Evolutionary conservation across 2,329 filamentous ascomycete genomes (phyloP), one percentile per base, ranked within the genome.

Genomic region (Sporothrix luriei): DNA sequence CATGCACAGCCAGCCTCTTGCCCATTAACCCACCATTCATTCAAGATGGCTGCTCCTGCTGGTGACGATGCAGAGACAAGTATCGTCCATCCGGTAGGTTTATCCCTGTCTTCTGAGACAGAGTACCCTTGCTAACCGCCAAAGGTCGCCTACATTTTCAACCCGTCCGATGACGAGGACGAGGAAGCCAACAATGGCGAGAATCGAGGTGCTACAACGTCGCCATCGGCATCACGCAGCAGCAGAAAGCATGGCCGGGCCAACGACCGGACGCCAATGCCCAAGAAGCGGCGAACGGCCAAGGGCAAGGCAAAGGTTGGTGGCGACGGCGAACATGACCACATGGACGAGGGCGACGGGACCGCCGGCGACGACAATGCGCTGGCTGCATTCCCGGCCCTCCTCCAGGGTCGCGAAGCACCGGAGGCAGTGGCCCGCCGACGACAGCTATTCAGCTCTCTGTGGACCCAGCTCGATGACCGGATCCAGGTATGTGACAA

Each of bases 391-490:
- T 90, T 88, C 70, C 81, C 83, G 24, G 79, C 83, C 9, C 80
- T 90, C 21, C 78, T 91, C 9, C 81, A 83, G 70, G 87, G 86
- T 3, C 76, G 78, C 0, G 89, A 91, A 77, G 79, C 77, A 57
- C 74, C 80, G 2, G 80, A 81, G 43, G 83, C 81, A 68, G 82
- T 85, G 26, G 77, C 77, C 9, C 78, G 88, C 66, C 84, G 92
- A 26, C 83, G 88, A 76, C 78, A 82, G 59, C 80, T 87, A 3
- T 94, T 89, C 77, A 80, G 87, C 66, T 78, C 83, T 68, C 81
- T 87, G 65, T 95, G 92, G 92, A 78, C 81, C 2, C 79, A 82
- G 51, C 86, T 92, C 73, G 85, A 92, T 71, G 77, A 79, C 59
- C 84, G 86, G 33, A 89, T 94, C 66, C 84, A 90, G 77, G 86